phyloP scores from a whole-genome alignment of 2,329 filamentous ascomycete species.

The Pleoardoris graminearum region DNA sequence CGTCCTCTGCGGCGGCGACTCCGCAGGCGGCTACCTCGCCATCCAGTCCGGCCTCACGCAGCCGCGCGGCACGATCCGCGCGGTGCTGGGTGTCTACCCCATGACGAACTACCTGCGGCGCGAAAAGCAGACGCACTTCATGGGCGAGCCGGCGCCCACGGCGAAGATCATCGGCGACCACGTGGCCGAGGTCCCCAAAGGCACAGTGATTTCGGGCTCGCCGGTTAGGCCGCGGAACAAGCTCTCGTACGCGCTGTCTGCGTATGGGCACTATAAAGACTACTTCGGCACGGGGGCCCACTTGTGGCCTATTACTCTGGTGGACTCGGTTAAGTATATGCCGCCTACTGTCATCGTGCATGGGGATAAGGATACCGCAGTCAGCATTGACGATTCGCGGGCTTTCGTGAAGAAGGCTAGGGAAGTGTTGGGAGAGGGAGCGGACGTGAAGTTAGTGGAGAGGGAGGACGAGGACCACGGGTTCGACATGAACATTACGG shows the following conservation, averaged over 20 bases:
- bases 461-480: conserved; percentile 34
- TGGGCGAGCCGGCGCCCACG: conserved; percentile 14
- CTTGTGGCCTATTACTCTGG: conserved; percentile 31
- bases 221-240: conserved; percentile 26
- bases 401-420: conserved; percentile 31
- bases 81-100: conserved; percentile 33
- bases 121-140: not conserved
- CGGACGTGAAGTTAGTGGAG: conserved; percentile 25
- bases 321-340: conserved; percentile 28
- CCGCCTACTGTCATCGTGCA: conserved; percentile 40
- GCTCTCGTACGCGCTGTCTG: conserved; percentile 21
- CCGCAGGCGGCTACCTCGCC: conserved; percentile 46
- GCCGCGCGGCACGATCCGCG: conserved; percentile 26
- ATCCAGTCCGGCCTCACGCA: conserved; percentile 34
- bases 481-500: conserved; percentile 31
- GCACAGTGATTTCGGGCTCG: conserved; percentile 21
- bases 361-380: conserved; percentile 32
- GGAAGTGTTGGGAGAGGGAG: conserved; percentile 13
- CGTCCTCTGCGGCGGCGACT: conserved; percentile 42
- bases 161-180: conserved; percentile 26
- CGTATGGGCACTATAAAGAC: conserved; percentile 26
- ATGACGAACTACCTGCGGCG: conserved; percentile 28
- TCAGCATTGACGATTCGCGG: conserved; percentile 30
- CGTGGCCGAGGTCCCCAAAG: conserved; percentile 21
- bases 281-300: conserved; percentile 32